Conservation (phyloP, 2,329 filamentous ascomycete genomes). For the Fusarium equiseti region DNA sequence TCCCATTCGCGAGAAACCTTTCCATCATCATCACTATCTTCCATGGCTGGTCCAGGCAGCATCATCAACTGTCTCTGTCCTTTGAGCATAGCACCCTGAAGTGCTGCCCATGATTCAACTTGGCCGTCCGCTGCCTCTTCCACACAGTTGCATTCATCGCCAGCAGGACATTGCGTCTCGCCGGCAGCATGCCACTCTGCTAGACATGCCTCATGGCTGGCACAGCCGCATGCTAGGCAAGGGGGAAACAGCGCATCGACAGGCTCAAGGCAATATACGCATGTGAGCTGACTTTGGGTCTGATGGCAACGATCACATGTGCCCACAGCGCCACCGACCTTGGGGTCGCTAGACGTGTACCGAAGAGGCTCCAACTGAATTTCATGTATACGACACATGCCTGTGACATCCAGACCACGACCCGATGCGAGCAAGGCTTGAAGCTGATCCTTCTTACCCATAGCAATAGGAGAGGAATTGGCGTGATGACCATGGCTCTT, state of each 20-base stretch:
- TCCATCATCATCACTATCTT: constrained; percentile 48
- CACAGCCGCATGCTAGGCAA: constrained; percentile 73
- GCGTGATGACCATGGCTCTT: constrained; percentile 53
- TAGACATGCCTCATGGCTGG: constrained; percentile 69
- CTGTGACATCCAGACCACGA: constrained; percentile 71
- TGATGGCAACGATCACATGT: constrained; percentile 65
- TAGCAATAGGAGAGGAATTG: constrained; percentile 64
- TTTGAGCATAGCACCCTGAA: constrained; percentile 55
- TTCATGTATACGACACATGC: constrained; percentile 72
- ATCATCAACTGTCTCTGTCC: constrained; percentile 42
- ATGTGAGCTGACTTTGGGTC: constrained; percentile 68
- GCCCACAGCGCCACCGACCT: constrained; percentile 62
- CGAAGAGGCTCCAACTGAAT: constrained; percentile 70
- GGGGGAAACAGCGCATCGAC: constrained; percentile 70
- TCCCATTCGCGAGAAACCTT: constrained; percentile 47
- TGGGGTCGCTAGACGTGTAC: constrained; percentile 57
- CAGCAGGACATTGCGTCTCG: constrained; percentile 70
- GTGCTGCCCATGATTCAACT: constrained; percentile 71
- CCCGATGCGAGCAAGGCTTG: constrained; percentile 63
- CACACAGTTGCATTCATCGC: constrained; percentile 73
- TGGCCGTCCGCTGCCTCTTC: constrained; percentile 67
- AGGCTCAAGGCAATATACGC: constrained; percentile 72
- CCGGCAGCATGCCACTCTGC: constrained; percentile 69
- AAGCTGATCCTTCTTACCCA: constrained; percentile 67
- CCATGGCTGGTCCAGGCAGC: constrained; percentile 49